Evolutionary conservation across 495 filamentous ascomycete genomes (phyloP), one percentile per base, ranked within the genome.

Genomic region (Penicillium turbatum): DNA sequence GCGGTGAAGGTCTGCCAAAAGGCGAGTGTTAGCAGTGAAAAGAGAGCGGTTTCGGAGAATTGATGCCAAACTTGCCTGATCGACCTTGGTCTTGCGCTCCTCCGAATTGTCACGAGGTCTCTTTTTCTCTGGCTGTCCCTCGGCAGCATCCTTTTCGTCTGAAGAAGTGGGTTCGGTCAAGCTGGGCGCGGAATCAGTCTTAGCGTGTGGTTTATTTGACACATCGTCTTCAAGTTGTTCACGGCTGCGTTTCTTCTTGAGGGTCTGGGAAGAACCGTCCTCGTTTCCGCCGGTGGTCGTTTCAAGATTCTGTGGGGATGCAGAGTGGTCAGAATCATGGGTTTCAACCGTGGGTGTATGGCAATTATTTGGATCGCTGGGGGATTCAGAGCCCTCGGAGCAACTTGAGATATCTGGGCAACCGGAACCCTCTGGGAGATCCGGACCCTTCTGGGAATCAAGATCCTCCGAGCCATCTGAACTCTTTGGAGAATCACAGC

Each of bases 211-310:
- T 17, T 58, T 47, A 50, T 71, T 65, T 1, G 61, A 36, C 12
- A 54, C 53, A 19, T 75, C 78, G 34, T 70, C 67, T 53, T 80
- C 76, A 30, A 81, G 62, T 45, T 80, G 75, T 40, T 81, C 79
- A 40, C 72, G 54, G 57, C 79, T 82, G 46, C 79, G 63, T 56
- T 82, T 82, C 64, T 79, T 81, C 54, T 68, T 74, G 7, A 64
- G 53, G 13, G 52, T 60, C 15, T 68, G 65, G 5, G 48, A 24
- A 13, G 51, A 38, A 13, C 56, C 59, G 27, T 60, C 56, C 36
- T 55, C 41, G 32, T 44, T 61, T 54, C 46, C 48, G 50, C 16
- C 13, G 43, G 16, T 24, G 44, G 37, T 30, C 19, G 31, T 39
- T 35, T 11, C 24, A 21, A 13, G 21, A 5, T 24, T 51, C 35